phyloP scores from a whole-genome alignment of 805 yeast genomes.

The Candida dajiaensis region DNA sequence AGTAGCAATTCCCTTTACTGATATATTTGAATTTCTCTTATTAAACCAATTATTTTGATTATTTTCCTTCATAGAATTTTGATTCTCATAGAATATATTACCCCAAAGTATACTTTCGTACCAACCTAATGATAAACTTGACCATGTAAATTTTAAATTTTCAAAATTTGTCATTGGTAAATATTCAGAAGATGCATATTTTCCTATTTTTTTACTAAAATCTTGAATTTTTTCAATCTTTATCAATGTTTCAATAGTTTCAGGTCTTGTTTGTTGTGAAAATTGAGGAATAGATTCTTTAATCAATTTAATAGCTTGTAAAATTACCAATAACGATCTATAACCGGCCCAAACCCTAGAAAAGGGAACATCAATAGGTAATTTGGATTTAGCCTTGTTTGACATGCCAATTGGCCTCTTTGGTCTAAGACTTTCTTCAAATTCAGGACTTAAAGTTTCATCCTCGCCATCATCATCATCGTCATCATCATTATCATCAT shows the following conservation, averaged over 20 bases:
- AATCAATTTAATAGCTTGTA: slow-evolving; percentile 28
- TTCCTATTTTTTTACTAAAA: slow-evolving; percentile 19
- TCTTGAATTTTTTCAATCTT: slow-evolving; percentile 34
- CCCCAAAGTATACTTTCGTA: slow-evolving; percentile 64
- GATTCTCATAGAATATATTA: slow-evolving; percentile 36
- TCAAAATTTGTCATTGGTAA: slow-evolving; percentile 38
- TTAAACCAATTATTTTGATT: slow-evolving; percentile 17
- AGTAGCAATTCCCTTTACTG: slow-evolving; percentile 29
- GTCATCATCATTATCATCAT: slow-evolving; percentile 13
- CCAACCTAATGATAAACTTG: slow-evolving; percentile 64
- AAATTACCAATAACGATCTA: slow-evolving; percentile 34
- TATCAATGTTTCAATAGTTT: slow-evolving; percentile 29
- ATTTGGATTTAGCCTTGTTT: slow-evolving; percentile 45
- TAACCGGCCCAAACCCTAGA: slow-evolving; percentile 51
- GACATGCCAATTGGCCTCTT: slow-evolving; percentile 59
- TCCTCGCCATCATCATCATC: slow-evolving; percentile 8
- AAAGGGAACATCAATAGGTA: slow-evolving; percentile 44
- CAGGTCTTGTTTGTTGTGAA: slow-evolving; percentile 11
- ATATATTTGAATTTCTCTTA: slow-evolving; percentile 18
- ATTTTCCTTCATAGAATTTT: slow-evolving; percentile 8
- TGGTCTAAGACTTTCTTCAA: slow-evolving; percentile 40
- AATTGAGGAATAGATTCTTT: slow-evolving; percentile 25
- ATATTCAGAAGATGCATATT: slow-evolving; percentile 33
- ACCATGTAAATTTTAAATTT: slow-evolving; percentile 57
- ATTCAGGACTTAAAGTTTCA: slow-evolving; percentile 12